A percentile compares a stretch with the other conserved stretches of the same genome.
Evolutionary conservation across 2,329 filamentous ascomycete genomes (phyloP).

Genomic region (Paramyrothecium sp.): DNA sequence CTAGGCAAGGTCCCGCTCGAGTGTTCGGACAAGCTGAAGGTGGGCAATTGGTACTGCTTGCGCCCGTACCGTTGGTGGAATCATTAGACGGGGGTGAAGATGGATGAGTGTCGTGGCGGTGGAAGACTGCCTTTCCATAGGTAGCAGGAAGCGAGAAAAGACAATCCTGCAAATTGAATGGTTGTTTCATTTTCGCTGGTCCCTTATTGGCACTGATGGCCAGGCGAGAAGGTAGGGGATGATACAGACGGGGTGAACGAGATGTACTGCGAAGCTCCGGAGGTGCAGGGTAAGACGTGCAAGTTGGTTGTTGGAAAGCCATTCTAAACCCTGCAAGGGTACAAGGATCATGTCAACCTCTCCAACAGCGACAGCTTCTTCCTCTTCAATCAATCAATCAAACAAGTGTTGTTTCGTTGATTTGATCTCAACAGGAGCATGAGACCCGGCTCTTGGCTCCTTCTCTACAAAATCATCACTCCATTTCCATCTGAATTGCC

Average conservation of each 20-base stretch:
- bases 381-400: too few relatives aligned
- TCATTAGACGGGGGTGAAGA: neutral
- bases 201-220: neutral
- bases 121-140: neutral
- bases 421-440: too few relatives aligned
- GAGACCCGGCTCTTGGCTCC: neutral
- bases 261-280: too few relatives aligned
- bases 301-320: too few relatives aligned
- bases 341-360: too few relatives aligned
- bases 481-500: neutral
- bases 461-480: neutral
- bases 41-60: neutral
- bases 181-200: neutral
- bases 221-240: neutral
- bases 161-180: neutral
- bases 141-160: neutral
- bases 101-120: neutral
- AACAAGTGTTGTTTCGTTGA: too few relatives aligned
- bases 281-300: too few relatives aligned
- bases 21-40: neutral
- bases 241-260: neutral
- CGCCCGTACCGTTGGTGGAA: neutral
- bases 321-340: too few relatives aligned
- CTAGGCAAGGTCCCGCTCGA: neutral
- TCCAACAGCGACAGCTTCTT: too few relatives aligned